Evolutionary conservation across 139 green algal genomes (phyloP).

Genomic region (Chlamydomonas applanata): DNA sequence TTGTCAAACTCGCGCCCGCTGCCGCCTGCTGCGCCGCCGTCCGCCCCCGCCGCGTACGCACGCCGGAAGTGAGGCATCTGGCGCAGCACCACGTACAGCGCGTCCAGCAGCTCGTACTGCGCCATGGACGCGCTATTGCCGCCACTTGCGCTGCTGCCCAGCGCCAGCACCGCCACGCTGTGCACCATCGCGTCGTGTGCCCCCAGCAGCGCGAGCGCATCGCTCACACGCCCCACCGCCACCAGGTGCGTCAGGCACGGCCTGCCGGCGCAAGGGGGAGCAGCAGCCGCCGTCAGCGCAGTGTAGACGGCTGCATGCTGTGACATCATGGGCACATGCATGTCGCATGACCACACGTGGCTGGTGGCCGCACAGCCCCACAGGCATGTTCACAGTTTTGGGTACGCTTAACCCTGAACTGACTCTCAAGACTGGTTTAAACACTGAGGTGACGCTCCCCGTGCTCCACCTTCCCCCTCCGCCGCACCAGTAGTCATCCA

Average conservation of each 20-base stretch:
- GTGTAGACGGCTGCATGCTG: no score
- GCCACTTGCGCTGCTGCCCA: not conserved
- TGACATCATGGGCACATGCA: no score
- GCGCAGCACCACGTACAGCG: slow-evolving; percentile 43
- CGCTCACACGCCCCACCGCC: slow-evolving; percentile 48
- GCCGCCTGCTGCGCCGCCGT: not conserved
- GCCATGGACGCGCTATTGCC: slow-evolving; percentile 8
- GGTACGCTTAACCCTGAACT: no score
- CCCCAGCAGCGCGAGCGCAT: slow-evolving; percentile 56
- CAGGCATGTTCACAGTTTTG: no score
- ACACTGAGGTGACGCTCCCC: no score
- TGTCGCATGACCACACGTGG: no score
- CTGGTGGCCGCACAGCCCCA: no score
- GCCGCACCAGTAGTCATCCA: slow-evolving; percentile 10
- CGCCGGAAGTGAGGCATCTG: slow-evolving; percentile 37
- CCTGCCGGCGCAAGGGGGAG: not conserved
- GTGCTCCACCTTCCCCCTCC: not conserved
- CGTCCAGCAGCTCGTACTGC: slow-evolving; percentile 49
- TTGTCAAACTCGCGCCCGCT: slow-evolving; percentile 27
- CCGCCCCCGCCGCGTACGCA: not conserved
- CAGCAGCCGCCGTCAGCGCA: not conserved
- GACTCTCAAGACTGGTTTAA: no score
- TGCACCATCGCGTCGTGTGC: slow-evolving; percentile 27
- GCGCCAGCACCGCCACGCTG: not conserved
- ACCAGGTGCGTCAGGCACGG: slow-evolving; percentile 32